phyloP scores from a whole-genome alignment of 441 rosid genomes.

The Melastoma candidum region DNA sequence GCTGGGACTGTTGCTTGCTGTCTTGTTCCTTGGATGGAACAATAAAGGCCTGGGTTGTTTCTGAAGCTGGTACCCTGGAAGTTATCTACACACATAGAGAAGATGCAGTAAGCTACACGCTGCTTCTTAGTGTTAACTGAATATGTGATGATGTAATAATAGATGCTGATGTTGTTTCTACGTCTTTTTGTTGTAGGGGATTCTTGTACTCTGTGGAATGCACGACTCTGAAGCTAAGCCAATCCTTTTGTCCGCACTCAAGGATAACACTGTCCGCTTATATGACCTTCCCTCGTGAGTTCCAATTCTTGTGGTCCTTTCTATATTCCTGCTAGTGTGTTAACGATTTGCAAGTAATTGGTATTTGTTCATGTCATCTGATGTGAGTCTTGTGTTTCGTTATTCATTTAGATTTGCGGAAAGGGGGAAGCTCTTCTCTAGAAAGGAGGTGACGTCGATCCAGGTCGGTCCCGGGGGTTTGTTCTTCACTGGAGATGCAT shows the following conservation, averaged over 20 bases:
- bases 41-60: slow-evolving; percentile 7
- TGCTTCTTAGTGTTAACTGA: neutral
- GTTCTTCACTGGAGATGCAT: slow-evolving; percentile 26
- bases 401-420: slow-evolving; percentile 9
- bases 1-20: slow-evolving; percentile 8
- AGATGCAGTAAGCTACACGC: slow-evolving; percentile 5
- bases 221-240: slow-evolving; percentile 25
- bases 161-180: neutral
- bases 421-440: slow-evolving; percentile 22
- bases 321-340: too few relatives aligned
- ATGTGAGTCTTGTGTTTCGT: too few relatives aligned
- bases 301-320: neutral
- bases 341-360: neutral
- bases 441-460: slow-evolving; percentile 13
- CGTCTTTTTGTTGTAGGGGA: slow-evolving; percentile 1
- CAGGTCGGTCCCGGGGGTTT: slow-evolving; percentile 26
- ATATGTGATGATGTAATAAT: neutral
- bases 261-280: slow-evolving; percentile 19
- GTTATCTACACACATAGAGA: slow-evolving; percentile 16
- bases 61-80: slow-evolving; percentile 12
- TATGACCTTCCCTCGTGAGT: slow-evolving; percentile 25
- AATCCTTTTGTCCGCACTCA: slow-evolving; percentile 24
- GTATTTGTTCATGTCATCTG: neutral
- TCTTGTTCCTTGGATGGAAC: slow-evolving; percentile 13
- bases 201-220: slow-evolving; percentile 22